A percentile compares a stretch with the other conserved stretches of the same genome.
Conservation (phyloP, 2,329 filamentous ascomycete genomes). For the Pestalotiopsis sp. region DNA sequence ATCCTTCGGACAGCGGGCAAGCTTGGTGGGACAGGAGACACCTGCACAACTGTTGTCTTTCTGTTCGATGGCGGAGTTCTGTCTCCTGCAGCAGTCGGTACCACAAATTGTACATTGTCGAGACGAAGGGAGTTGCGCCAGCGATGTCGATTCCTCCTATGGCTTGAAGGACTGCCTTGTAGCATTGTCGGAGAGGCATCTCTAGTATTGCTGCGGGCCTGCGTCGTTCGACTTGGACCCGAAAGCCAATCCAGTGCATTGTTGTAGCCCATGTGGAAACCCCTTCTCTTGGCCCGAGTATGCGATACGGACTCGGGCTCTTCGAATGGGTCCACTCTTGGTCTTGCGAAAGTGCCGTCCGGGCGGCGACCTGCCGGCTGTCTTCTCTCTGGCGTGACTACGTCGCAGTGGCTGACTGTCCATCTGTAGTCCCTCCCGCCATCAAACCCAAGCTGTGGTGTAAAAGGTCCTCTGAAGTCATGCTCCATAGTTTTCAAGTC, state of each 20-base stretch:
- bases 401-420: constrained; percentile 21
- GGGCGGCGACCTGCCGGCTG: not conserved
- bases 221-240: not conserved
- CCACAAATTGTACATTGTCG: constrained; percentile 28
- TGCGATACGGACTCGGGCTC: constrained; percentile 2
- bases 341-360: not conserved
- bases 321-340: not conserved
- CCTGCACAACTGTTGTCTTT: constrained; percentile 29
- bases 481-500: constrained; percentile 31
- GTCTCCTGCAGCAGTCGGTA: constrained; percentile 16
- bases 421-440: constrained; percentile 46
- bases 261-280: constrained; percentile 12
- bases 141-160: constrained; percentile 15
- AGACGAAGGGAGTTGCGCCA: constrained; percentile 21
- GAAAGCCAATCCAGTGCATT: constrained; percentile 11
- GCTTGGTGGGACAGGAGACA: constrained; percentile 17
- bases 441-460: constrained; percentile 47
- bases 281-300: constrained; percentile 14
- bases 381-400: not conserved
- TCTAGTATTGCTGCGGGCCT: not conserved
- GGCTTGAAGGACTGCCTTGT: not conserved
- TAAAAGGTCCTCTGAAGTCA: constrained; percentile 45
- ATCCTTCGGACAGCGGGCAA: constrained; percentile 1
- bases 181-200: not conserved
- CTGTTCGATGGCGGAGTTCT: constrained; percentile 24